These are phyloP conservation scores for Metschnikowia arizonensis DNA, from an alignment of 805 yeast species.

Conservation along the genomic window DNA sequence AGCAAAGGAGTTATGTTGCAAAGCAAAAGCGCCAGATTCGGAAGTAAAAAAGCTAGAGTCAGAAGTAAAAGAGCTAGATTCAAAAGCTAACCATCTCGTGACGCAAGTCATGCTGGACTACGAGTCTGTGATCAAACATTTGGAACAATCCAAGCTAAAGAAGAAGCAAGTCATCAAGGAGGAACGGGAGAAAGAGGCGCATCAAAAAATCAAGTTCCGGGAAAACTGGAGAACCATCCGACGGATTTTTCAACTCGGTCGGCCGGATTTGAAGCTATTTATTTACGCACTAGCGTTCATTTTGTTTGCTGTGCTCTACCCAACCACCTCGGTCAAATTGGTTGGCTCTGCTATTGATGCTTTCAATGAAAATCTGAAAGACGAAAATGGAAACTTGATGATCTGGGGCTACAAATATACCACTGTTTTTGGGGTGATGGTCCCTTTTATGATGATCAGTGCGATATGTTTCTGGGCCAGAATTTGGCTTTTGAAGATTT, in stretches of 20 bases:
- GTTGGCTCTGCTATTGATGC: slow-evolving; percentile 44
- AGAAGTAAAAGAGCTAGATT: not conserved
- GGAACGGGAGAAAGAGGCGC: slow-evolving; percentile 25
- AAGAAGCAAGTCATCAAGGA: slow-evolving; percentile 26
- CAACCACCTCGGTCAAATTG: slow-evolving; percentile 40
- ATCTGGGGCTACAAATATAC: slow-evolving; percentile 45
- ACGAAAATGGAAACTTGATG: slow-evolving; percentile 36
- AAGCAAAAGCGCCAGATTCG: no score
- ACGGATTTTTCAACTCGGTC: slow-evolving; percentile 37
- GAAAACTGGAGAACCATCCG: slow-evolving; percentile 35
- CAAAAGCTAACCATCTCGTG: not conserved
- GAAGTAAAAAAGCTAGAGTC: no score
- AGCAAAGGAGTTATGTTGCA: not conserved
- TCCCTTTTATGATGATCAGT: slow-evolving; percentile 41
- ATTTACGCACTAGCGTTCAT: slow-evolving; percentile 39
- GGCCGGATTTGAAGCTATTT: slow-evolving; percentile 37
- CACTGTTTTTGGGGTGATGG: slow-evolving; percentile 39
- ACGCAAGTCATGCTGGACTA: not conserved
- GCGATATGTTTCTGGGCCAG: slow-evolving; percentile 47
- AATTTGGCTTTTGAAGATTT: slow-evolving; percentile 36
- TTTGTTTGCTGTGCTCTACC: slow-evolving; percentile 41
- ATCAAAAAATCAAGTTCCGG: slow-evolving; percentile 26
- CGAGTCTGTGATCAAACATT: slow-evolving; percentile 25
- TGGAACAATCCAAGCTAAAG: slow-evolving; percentile 25
- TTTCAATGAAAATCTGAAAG: slow-evolving; percentile 31